A percentile compares a stretch with the other conserved stretches of the same genome.
phyloP scores from a whole-genome alignment of 306 rosid genomes.

The Castanea crenata region DNA sequence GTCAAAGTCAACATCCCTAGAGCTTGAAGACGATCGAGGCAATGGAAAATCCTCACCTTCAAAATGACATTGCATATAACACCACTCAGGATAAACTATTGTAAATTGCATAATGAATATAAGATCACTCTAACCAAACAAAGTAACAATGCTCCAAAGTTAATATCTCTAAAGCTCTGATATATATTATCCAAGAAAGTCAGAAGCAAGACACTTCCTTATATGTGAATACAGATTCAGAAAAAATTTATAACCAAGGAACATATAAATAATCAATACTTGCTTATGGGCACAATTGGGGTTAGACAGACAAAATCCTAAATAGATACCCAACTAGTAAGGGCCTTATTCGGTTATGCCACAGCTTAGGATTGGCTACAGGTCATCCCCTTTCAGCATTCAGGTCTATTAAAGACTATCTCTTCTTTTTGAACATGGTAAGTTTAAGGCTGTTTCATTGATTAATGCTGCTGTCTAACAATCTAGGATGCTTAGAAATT shows the following conservation, averaged over 20 bases:
- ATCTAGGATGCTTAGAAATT: background rate
- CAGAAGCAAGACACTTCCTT: background rate
- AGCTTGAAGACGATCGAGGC: constrained; percentile 67
- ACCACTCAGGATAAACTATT: constrained; percentile 20
- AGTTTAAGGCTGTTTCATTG: background rate
- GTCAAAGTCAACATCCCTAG: constrained; percentile 68
- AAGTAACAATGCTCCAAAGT: background rate
- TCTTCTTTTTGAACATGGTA: background rate
- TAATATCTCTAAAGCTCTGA: constrained; percentile 14
- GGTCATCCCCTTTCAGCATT: background rate
- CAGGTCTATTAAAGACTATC: constrained; percentile 1
- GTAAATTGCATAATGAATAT: background rate
- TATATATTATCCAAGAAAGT: constrained; percentile 8
- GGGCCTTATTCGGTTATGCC: background rate
- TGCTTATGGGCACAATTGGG: background rate
- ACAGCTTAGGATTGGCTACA: background rate
- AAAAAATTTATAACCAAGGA: background rate
- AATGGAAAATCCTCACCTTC: constrained; percentile 74
- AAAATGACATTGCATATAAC: constrained; percentile 29
- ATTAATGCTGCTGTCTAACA: background rate
- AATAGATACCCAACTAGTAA: background rate
- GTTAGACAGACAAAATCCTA: background rate
- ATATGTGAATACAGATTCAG: background rate
- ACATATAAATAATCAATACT: background rate
- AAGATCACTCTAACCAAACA: background rate